Conservation (phyloP, 257 asterid genomes). For the Penstemon davidsonii region DNA sequence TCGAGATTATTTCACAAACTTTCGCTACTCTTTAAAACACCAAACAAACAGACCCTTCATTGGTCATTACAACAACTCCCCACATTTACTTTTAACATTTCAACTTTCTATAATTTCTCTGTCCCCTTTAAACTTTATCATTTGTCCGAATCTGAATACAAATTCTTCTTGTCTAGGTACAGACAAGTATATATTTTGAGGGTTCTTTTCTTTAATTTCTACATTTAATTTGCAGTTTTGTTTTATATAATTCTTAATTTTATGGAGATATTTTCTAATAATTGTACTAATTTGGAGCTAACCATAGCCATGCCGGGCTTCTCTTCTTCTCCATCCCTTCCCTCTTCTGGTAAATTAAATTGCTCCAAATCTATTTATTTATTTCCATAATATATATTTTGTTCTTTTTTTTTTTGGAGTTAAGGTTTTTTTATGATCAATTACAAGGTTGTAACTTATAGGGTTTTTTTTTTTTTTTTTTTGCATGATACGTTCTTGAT, state of each 20-base stretch:
- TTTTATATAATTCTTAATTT: too few relatives aligned
- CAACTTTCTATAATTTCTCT: conserved; percentile 28
- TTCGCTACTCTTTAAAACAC: too few relatives aligned
- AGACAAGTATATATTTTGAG: conserved; percentile 21
- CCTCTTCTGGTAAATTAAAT: conserved; percentile 51
- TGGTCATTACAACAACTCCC: conserved; percentile 29
- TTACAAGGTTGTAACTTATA: not conserved
- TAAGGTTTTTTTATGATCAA: not conserved
- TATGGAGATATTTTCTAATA: conserved; percentile 43
- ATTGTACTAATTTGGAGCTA: conserved; percentile 53
- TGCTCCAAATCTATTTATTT: not conserved
- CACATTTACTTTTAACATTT: conserved; percentile 30
- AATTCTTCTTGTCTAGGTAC: conserved; percentile 25
- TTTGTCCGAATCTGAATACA: conserved; percentile 18
- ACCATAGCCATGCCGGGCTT: conserved; percentile 66
- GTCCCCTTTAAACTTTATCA: conserved; percentile 31
- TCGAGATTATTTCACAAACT: too few relatives aligned
- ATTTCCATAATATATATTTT: not conserved
- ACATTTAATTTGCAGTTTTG: not conserved
- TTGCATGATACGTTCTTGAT: conserved; percentile 16
- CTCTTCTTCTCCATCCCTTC: conserved; percentile 51
- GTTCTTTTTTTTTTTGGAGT: conserved; percentile 6
- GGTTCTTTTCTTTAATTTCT: conserved; percentile 1
- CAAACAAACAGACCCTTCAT: too few relatives aligned
- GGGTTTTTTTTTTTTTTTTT: conserved; percentile 2